Conservation (phyloP, 2,329 filamentous ascomycete species). For the Alternaria gaisen region DNA sequence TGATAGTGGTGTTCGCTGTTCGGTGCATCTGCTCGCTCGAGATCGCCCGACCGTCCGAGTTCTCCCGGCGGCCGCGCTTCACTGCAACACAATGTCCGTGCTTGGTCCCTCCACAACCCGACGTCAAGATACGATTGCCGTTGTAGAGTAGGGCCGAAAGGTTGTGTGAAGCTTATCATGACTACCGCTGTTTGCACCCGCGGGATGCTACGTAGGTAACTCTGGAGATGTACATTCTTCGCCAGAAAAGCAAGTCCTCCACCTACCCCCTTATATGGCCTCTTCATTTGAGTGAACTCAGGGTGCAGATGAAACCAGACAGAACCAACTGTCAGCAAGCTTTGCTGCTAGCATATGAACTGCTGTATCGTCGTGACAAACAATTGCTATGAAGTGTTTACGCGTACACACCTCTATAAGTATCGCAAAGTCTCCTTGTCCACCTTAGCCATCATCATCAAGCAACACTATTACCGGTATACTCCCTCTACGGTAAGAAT, state of each 20-base stretch:
- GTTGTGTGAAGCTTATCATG: background rate
- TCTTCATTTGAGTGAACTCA: background rate
- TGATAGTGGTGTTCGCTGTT: background rate
- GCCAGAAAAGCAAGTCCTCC: background rate
- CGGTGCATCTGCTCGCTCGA: background rate
- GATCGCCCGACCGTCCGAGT: conserved; percentile 4
- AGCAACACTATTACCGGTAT: background rate
- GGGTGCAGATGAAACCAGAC: background rate
- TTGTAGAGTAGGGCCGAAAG: background rate
- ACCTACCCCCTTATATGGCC: background rate
- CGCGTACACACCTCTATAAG: background rate
- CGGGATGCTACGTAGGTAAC: background rate
- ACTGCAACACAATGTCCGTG: background rate
- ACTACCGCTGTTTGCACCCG: too few species aligned
- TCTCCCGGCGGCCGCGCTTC: conserved; percentile 16
- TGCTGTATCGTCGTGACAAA: background rate
- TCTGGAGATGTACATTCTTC: background rate
- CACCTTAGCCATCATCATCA: background rate
- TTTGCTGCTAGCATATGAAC: background rate
- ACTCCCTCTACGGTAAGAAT: background rate
- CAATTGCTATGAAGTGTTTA: background rate
- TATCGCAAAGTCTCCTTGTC: background rate
- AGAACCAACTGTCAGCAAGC: background rate
- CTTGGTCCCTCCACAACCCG: background rate
- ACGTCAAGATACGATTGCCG: background rate